A percentile compares a stretch with the other conserved stretches of the same genome.
These are phyloP conservation scores for Moesziomyces parantarcticus DNA, from an alignment of 1,284 basidiomycete genomes.

Conservation along the genomic window DNA sequence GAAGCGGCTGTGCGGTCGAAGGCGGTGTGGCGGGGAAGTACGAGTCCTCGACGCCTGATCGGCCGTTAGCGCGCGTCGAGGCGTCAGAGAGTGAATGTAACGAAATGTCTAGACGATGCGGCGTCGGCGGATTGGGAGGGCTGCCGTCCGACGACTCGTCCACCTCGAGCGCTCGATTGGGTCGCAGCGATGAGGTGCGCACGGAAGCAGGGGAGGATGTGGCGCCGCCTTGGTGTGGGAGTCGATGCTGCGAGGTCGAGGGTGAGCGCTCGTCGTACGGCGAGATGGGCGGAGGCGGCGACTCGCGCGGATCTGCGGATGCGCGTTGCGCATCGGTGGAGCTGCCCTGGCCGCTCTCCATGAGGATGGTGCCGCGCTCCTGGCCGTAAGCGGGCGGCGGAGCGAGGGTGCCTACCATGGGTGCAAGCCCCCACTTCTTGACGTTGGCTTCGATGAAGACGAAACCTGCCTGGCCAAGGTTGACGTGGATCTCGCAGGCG, in stretches of 20 bases:
- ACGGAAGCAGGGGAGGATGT: conserved; percentile 21
- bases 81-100: conserved; percentile 67
- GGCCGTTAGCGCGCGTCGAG: conserved; percentile 13
- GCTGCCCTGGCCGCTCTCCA: conserved; percentile 57
- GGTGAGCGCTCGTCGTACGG: conserved; percentile 43
- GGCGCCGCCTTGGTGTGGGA: background rate
- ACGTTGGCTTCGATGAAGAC: conserved; percentile 68
- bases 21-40: conserved; percentile 45
- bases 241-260: conserved; percentile 19
- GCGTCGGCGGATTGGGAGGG: conserved; percentile 73
- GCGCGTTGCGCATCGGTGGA: conserved; percentile 18
- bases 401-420: conserved; percentile 66
- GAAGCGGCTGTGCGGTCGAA: conserved; percentile 19
- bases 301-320: conserved; percentile 14
- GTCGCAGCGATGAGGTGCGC: conserved; percentile 36
- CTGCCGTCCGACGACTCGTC: conserved; percentile 45
- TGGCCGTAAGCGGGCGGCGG: conserved; percentile 67
- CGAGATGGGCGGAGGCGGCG: conserved; percentile 49
- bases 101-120: conserved; percentile 72
- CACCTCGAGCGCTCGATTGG: conserved; percentile 28
- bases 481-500: conserved; percentile 65
- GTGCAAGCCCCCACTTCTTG: conserved; percentile 67
- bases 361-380: conserved; percentile 67
- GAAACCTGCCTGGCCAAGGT: conserved; percentile 67
- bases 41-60: conserved; percentile 25